Base-by-base conservation (phyloP, 768 basidiomycete species). In the Termitomyces heimii region DNA sequence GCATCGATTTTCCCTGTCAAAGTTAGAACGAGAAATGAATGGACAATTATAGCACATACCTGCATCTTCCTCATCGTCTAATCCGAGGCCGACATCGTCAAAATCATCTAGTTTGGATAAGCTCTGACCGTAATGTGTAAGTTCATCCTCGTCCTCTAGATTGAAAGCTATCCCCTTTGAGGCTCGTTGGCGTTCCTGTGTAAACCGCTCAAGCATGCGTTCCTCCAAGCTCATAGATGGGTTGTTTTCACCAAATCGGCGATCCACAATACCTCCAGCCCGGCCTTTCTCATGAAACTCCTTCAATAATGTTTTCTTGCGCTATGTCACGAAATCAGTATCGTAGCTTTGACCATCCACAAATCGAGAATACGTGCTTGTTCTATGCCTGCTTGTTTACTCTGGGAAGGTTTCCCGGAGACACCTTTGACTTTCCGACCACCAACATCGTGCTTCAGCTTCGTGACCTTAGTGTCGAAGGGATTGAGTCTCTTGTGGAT, bases 181-280 rank as follows among this genome's bases (percentile, higher is more conserved):
- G 9, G 84, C 71, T 20, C 88, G 80, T 67, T 95, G 92, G 58
- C 93, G 77, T 71, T 98, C 95, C 62, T 81, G 81, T 10, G 95
- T 98, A 69, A 98, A 98, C 31, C 97, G 88, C 71, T 96, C 94
- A 37, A 98, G 79, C 88, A 98, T 98, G 60, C 94, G 88, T 62
- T 98, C 96, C 69, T 99, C 97, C 32, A 94, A 77, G n/a, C 90
- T 87, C 82, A 98, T 85, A 10, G 85, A 81, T 2, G 94, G 86
- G 60, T 98, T 86, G 67, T 92, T 87, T 81, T 99, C 97, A 73
- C 97, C 97, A 67, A 98, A 98, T 20, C 97, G 88, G 52, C 92
- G 83, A 72, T 99, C 97, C 56, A 95, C 75, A 57, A 99, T 86
- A 5, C 94, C 92, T 5, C 94, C 95, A 10, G 89, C 85, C 61